A percentile compares a stretch with the other conserved stretches of the same genome.
Evolutionary conservation across 78 protist genomes (phyloP).

Genomic region (Dictyostelium purpureum): DNA sequence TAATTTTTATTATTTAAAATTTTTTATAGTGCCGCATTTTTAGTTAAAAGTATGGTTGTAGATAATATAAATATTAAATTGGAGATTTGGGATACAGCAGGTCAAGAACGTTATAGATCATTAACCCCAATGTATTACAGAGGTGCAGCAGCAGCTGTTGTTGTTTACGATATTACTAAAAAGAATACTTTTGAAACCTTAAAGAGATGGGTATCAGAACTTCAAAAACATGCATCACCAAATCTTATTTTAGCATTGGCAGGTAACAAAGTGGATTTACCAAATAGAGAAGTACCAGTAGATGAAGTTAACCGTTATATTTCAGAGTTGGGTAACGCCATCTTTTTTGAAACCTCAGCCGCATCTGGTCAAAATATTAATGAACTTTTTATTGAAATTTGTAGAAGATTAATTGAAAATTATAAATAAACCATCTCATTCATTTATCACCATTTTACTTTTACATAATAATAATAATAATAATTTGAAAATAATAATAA

Average conservation of each 20-base stretch:
- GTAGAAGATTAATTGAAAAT: constrained; percentile 37
- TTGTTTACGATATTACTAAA: constrained; percentile 69
- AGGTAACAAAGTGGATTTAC: constrained; percentile 52
- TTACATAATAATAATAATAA: no score
- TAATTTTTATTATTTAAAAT: neutral
- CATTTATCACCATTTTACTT: neutral
- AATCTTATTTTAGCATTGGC: constrained; percentile 67
- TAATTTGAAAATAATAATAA: neutral
- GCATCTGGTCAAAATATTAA: constrained; percentile 28
- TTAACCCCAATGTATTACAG: constrained; percentile 72
- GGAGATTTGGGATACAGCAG: constrained; percentile 78
- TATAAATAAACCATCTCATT: no score
- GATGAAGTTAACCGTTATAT: constrained; percentile 64
- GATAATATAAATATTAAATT: constrained; percentile 50
- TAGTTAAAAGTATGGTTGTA: constrained; percentile 25
- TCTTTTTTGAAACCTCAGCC: constrained; percentile 75
- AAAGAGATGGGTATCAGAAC: constrained; percentile 70
- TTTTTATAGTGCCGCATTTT: constrained; percentile 57
- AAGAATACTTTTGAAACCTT: constrained; percentile 72
- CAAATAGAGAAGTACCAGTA: constrained; percentile 64
- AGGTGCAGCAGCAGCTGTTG: constrained; percentile 73
- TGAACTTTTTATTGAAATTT: constrained; percentile 44
- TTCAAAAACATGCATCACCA: constrained; percentile 72
- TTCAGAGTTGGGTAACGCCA: constrained; percentile 52
- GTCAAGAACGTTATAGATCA: constrained; percentile 67